Evolutionary conservation across 2,329 filamentous ascomycete genomes (phyloP), one percentile per base, ranked within the genome.

Genomic region (Aotearoamyces nothofagi): DNA sequence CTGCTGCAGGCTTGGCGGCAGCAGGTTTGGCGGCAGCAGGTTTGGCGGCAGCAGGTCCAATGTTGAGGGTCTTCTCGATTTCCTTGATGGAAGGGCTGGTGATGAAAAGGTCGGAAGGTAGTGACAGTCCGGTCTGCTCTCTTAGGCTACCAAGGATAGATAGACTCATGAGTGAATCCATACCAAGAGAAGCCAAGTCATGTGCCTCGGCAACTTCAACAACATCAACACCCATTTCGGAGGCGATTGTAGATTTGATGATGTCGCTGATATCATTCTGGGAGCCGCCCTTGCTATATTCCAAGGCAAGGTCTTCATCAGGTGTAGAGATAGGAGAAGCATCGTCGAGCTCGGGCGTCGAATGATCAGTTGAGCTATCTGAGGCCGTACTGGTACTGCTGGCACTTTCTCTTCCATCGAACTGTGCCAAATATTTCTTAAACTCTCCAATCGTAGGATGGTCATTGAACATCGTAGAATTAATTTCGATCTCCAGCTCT

Each of bases 161-260:
- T 16, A 72, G 44, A 22, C 60, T 63, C 56, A 71, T 66, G 13
- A 70, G 54, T 2, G 65, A 71, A 43, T 72, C 67, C 54, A 72
- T 66, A 3, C 67, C 67, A 9, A 70, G 51, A 3, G 63, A 60
- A n/a, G 61, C 59, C 31, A 71, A 53, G 37, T 69, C 61, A 1
- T 61, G 59, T 1, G 61, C 61, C 13, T 62, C 61, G 3, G 63
- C 48, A 16, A 71, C 57, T 40, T 80, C 74, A 16, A 72, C 67
- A 8, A 76, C 57, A 14, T 74, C 67, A n/a, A 80, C 69, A 33
- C 72, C 72, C 64, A 80, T 78, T 50, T 81, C 76, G 20, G 64
- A 59, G n/a, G 74, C 69, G 36, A 81, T 71, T 32, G 74, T 78
- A 30, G 66, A 63, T 49, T 76, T 70, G 26, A 79, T 61, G 40